Conservation (phyloP, 176 grass and related monocot species). For the Carex pumila region DNA sequence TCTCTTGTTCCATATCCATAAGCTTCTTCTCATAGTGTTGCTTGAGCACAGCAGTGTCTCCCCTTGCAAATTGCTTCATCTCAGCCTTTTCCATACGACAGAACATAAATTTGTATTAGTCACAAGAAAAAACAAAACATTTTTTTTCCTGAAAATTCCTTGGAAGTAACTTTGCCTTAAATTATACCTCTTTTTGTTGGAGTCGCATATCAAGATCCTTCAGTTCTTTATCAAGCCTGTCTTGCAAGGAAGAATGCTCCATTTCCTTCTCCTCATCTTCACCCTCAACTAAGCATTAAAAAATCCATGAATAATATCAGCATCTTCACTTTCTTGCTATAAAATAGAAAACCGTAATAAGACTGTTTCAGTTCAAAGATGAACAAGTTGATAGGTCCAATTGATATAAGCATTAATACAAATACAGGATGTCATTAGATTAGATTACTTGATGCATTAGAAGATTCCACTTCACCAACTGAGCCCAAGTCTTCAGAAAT, state of each 20-base stretch:
- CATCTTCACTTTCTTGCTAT: not conserved
- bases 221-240: constrained; percentile 74
- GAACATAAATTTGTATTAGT: not conserved
- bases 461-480: constrained; percentile 41
- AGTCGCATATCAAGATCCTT: constrained; percentile 79
- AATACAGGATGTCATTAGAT: constrained; percentile 5
- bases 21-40: constrained; percentile 94
- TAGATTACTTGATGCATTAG: constrained; percentile 47
- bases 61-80: constrained; percentile 88
- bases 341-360: not conserved
- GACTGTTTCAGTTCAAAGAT: not conserved
- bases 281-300: constrained; percentile 43
- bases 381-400: not conserved
- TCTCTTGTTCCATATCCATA: constrained; percentile 81
- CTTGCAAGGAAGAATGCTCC: constrained; percentile 86
- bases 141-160: not conserved
- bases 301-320: not conserved
- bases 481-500: constrained; percentile 45
- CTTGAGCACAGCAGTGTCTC: constrained; percentile 66
- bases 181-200: constrained; percentile 89
- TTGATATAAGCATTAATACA: not conserved
- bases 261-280: constrained; percentile 86
- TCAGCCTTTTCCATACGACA: constrained; percentile 54
- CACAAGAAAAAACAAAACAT: not conserved
- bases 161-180: not conserved